Percentiles rank a stretch among this genome's conserved stretches.
Conservation (phyloP, 1,284 basidiomycete genomes). For the Cystobasidium pallidum region DNA sequence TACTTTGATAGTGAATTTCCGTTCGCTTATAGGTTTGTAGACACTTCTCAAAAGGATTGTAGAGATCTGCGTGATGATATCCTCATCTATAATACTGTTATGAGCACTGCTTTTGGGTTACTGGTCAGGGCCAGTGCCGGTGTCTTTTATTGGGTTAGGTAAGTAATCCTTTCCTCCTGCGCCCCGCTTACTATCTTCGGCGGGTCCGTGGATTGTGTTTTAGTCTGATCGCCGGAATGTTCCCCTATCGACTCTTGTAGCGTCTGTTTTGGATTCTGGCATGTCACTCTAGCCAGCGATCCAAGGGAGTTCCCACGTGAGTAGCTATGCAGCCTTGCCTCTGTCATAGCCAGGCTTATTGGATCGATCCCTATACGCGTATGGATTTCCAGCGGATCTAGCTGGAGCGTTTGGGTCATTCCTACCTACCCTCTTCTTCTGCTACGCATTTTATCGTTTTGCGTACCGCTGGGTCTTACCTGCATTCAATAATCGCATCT, state of each 20-base stretch:
- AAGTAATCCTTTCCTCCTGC: constrained; percentile 65
- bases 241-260: constrained; percentile 58
- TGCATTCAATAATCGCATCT: constrained; percentile 67
- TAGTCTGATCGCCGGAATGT: too few relatives aligned
- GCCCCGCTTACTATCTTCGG: too few relatives aligned
- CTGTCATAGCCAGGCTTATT: neutral
- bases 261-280: constrained; percentile 85
- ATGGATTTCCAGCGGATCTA: constrained; percentile 57
- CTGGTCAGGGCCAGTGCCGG: constrained; percentile 62
- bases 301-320: constrained; percentile 70
- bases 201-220: too few relatives aligned
- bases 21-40: constrained; percentile 61
- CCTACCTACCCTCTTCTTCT: constrained; percentile 75
- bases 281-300: constrained; percentile 77
- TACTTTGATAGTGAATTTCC: constrained; percentile 78
- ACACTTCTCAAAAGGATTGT: constrained; percentile 62
- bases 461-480: constrained; percentile 76
- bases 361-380: too few relatives aligned
- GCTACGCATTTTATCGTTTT: constrained; percentile 77
- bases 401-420: constrained; percentile 74
- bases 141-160: constrained; percentile 49
- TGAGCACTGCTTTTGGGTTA: constrained; percentile 70
- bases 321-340: neutral
- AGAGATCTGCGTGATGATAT: constrained; percentile 70
- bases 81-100: constrained; percentile 68